Conservation (phyloP, 2,329 filamentous ascomycete genomes). For the Aureobasidium sp. region DNA sequence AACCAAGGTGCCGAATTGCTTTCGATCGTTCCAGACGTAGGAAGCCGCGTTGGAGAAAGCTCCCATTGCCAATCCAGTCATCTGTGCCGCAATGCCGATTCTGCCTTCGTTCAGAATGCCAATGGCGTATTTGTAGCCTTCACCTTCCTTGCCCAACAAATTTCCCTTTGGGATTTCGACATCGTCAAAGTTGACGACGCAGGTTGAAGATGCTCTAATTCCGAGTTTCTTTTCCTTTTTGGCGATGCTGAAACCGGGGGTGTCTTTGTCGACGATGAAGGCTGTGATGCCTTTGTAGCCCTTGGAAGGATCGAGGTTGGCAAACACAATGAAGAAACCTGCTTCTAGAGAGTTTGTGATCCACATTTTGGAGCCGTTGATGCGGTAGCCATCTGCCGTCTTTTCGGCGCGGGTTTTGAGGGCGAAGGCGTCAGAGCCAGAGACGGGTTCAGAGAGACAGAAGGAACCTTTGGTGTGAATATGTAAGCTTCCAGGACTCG, state of each 20-base stretch:
- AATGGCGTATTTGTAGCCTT: conserved; percentile 98
- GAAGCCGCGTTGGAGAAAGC: conserved; percentile 90
- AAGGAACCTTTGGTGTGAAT: conserved; percentile 52
- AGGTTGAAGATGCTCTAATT: conserved; percentile 91
- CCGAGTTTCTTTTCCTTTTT: conserved; percentile 99
- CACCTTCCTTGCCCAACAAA: conserved; percentile 75
- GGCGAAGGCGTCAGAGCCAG: conserved; percentile 92
- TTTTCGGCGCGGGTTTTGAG: conserved; percentile 83
- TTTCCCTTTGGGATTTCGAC: conserved; percentile 83
- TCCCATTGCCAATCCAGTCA: conserved; percentile 92
- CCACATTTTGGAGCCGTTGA: conserved; percentile 98
- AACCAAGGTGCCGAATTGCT: conserved; percentile 88
- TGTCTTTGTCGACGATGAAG: conserved; percentile 87
- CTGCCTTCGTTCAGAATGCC: conserved; percentile 88
- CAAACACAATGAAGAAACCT: conserved; percentile 94
- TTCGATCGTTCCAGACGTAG: conserved; percentile 97
- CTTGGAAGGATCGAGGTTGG: conserved; percentile 84
- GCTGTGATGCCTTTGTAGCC: conserved; percentile 97
- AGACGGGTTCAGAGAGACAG: conserved; percentile 85
- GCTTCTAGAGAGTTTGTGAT: conserved; percentile 97
- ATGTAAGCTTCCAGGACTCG: not conserved
- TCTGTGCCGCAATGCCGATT: conserved; percentile 96
- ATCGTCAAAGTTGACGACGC: conserved; percentile 95
- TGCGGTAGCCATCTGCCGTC: conserved; percentile 73
- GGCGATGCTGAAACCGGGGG: conserved; percentile 82